Base-by-base conservation (phyloP, 2,329 filamentous ascomycete genomes). In the Paramyrothecium roridum region DNA sequence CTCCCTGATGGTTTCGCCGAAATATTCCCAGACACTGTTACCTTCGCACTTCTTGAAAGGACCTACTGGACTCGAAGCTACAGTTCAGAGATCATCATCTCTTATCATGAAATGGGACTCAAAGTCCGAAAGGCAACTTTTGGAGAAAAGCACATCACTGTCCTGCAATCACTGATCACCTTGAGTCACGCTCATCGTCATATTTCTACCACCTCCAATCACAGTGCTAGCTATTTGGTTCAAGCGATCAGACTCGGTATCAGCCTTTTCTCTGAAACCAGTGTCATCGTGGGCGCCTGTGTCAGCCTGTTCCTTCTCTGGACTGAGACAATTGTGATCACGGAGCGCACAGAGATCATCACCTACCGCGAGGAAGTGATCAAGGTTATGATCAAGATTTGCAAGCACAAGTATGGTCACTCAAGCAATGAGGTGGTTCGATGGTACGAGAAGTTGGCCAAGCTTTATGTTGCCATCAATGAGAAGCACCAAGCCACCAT, bases 361-460 rank as follows among this genome's bases (percentile, higher is more conserved):
- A 69, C 61, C 0, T 71, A 65, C 17, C 69, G 72, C 3, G 73
- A 74, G 57, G 65, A 73, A 60, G 72, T 74, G 63, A 71, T 75
- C 30, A 64, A 63, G 1, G 61, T 70, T 57, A 72, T 73, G 63
- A 75, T 75, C 6, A 65, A 71, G 30, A 65, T 74, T 3, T 71
- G 65, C 61, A 70, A 67, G 54, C 60, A 62, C 57, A 71, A 67
- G 54, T 65, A 72, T 19, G 72, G 73, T 3, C 50, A 55, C 1
- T 60, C 67, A 1, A 71, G 68, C n/a, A 67, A 74, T 20, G 62
- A 67, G 8, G 71, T 74, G 21, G 68, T 73, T 47, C 63, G 57
- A 52, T 74, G 72, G 71, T 63, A 70, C 52, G 63, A 73, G 59
- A 60, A 63, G 12, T 66, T 76, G 1, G 65, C 67, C n/a, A 66